Evolutionary conservation across 1,139 yeast species (phyloP), one percentile per base, ranked within the genome.

Genomic region (Sugiyamaella neomexicana): DNA sequence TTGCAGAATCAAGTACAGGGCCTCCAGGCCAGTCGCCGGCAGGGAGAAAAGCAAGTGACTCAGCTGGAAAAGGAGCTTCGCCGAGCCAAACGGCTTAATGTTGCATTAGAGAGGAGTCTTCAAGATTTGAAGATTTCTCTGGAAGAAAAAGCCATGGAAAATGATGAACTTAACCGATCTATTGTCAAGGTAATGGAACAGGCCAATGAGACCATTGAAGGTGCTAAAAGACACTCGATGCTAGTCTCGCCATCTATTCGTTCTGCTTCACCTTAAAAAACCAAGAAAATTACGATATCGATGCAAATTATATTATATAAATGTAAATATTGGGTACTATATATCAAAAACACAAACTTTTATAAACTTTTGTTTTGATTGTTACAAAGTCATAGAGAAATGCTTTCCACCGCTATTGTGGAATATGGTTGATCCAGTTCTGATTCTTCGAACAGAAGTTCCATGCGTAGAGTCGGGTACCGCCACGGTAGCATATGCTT

Each of bases 121-220:
- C 71, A 68, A 49, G 75, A 71, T 46, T 61, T 69, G 48, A 70
- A 71, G 55, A 62, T 71, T 39, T 63, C 73, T 2, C 58, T 71
- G 10, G 74, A 71, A 54, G 73, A 71, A 49, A 66, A 67, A 56
- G 69, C 69, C 10, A 67, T 71, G 66, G 74, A 71, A 53, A 71
- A 69, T 57, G 73, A 71, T 53, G 72, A 68, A 50, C 62, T 69
- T 29, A 63, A 63, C 39, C 55, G 71, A 29, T 66, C 70, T 4
- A 65, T 69, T 42, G 58, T 58, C 38, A 62, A 66, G 47, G 67
- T 69, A n/a, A 69, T 69, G 68, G 71, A 68, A 45, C 68, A 66
- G 32, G 69, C 70, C n/a, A 65, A 63, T 29, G 67, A 65, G 46
- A 59, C 70, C 23, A 67, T 67, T 48, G 68, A 65, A 46, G 70